These are phyloP conservation scores for Stipa capillata DNA, from an alignment of 176 grass and related monocot genomes.

Conservation along the genomic window DNA sequence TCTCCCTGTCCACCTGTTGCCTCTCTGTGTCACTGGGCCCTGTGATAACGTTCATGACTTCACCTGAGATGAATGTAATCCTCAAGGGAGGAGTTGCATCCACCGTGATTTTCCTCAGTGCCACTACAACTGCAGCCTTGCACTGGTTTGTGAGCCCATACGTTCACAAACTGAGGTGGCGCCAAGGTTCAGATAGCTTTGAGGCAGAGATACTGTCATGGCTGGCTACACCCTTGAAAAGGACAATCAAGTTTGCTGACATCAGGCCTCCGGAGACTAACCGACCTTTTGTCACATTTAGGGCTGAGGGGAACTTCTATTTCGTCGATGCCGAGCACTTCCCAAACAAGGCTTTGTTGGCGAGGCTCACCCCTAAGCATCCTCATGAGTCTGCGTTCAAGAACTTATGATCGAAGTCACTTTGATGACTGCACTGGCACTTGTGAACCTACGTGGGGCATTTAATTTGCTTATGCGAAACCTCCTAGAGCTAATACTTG, in stretches of 20 bases:
- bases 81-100: slow-evolving; percentile 86
- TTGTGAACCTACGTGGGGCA: neutral
- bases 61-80: slow-evolving; percentile 90
- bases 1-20: slow-evolving; percentile 95
- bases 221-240: slow-evolving; percentile 72
- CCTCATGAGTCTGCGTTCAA: slow-evolving; percentile 75
- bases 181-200: slow-evolving; percentile 81
- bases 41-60: slow-evolving; percentile 99
- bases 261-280: slow-evolving; percentile 69
- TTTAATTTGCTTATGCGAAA: neutral
- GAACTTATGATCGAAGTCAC: slow-evolving; percentile 57
- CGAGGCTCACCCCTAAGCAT: slow-evolving; percentile 75
- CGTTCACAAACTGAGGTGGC: slow-evolving; percentile 95
- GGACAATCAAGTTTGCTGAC: slow-evolving; percentile 81
- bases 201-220: slow-evolving; percentile 80
- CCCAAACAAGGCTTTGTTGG: slow-evolving; percentile 79
- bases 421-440: neutral
- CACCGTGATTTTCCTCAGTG: slow-evolving; percentile 91
- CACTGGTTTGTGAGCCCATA: slow-evolving; percentile 99
- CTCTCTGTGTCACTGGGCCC: slow-evolving; percentile 85
- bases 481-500: slow-evolving; percentile 6
- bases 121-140: slow-evolving; percentile 69
- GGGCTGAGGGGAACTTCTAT: slow-evolving; percentile 62
- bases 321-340: slow-evolving; percentile 80
- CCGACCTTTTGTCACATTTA: slow-evolving; percentile 82